phyloP scores from a whole-genome alignment of 768 basidiomycete species.

The Pulveroboletus sp. region DNA sequence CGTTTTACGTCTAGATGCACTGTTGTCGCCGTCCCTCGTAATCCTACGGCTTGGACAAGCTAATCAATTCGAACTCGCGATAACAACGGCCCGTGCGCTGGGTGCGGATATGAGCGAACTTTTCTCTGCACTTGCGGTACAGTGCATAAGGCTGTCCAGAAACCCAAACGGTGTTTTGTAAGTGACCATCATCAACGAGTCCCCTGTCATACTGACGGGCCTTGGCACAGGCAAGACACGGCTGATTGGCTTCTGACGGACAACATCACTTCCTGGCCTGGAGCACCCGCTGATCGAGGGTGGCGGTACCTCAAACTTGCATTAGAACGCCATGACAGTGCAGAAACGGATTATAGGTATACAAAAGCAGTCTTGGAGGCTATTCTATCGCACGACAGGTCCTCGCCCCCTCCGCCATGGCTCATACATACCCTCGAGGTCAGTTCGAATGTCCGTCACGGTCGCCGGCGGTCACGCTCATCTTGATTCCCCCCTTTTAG shows the following conservation, averaged over 20 bases:
- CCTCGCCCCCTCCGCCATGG: constrained; percentile 75
- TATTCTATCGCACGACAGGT: constrained; percentile 63
- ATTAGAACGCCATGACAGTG: constrained; percentile 73
- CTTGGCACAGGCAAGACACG: constrained; percentile 54
- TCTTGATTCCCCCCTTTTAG: constrained; percentile 21
- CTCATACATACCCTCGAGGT: constrained; percentile 76
- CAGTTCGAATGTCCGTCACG: constrained; percentile 7
- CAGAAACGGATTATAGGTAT: constrained; percentile 72
- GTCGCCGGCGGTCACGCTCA: constrained; percentile 1
- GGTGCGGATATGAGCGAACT: constrained; percentile 85
- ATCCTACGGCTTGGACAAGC: constrained; percentile 76
- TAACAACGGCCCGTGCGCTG: constrained; percentile 71
- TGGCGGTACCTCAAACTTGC: constrained; percentile 87
- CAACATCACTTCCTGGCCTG: constrained; percentile 79
- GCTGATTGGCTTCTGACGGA: constrained; percentile 85
- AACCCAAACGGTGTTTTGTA: constrained; percentile 61
- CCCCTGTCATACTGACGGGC: constrained; percentile 4
- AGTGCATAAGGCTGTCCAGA: constrained; percentile 75
- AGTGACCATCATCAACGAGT: constrained; percentile 20
- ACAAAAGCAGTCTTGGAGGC: constrained; percentile 75
- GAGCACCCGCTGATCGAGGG: constrained; percentile 72
- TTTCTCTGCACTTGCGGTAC: constrained; percentile 71
- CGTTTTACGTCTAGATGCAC: constrained; percentile 43
- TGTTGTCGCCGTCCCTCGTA: constrained; percentile 59
- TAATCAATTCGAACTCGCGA: constrained; percentile 76